Base-by-base conservation (phyloP, 2,329 filamentous ascomycete genomes). In the Phyllosticta citribraziliensis region DNA sequence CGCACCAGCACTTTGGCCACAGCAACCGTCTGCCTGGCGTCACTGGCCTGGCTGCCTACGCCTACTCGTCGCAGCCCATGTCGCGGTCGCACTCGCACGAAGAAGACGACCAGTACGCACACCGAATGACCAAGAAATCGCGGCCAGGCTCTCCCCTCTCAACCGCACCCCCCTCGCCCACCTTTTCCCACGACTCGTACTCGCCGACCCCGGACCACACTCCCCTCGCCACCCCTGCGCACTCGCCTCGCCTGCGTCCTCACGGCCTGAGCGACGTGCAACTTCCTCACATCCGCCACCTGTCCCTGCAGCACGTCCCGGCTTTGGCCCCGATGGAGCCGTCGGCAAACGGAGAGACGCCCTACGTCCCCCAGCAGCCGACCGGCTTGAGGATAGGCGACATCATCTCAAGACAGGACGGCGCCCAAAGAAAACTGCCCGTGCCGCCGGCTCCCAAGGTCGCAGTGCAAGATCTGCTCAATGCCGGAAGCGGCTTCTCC, bases 131-230 rank as follows among this genome's bases (percentile, higher is more conserved):
- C 25, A 97, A 97, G 81, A 86, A 91, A 65, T 97, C 93, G 63
- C 82, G 93, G 67, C 93, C 94, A 52, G 94, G 92, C 73, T 97
- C 93, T 40, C 94, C 93, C 58, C 91, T 95, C 76, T 97, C 92
- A 9, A 97, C 93, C 2, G 93, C 93, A 55, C 94, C 94, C 20
- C 96, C 93, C 25, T 97, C 93, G 33, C 93, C 93, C 25, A 97
- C 92, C 3, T 96, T 97, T 74, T 97, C 93, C 2, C 91, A 97
- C 76, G 91, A 96, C 75, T 97, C 93, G 11, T 83, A 93, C 55
- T 97, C 93, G 10, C 94, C 93, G 4, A 99, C 93, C 1, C 94
- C 93, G 11, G 93, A 97, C 70, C 92, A 97, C 79, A 97, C 94
- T n/a, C 93, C 93, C n/a, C 85, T 97, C 61, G 93, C 92, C 27